Percentiles rank a stretch among this genome's conserved stretches.
Conservation (phyloP, 192 early-diverging fungal genomes). For the Entomortierella lignicola region DNA sequence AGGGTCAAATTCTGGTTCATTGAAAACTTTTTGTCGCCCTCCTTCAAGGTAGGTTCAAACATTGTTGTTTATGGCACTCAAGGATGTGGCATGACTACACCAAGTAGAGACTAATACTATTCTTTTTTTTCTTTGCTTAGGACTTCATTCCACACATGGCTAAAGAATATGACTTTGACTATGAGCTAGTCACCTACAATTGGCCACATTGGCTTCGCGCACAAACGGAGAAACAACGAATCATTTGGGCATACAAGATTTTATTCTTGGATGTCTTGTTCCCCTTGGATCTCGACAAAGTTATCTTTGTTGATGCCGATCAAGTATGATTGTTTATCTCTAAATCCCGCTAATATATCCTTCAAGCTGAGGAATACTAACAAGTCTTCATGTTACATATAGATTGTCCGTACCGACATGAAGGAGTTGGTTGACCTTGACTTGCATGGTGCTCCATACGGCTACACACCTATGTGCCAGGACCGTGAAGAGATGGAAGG, state of each 20-base stretch:
- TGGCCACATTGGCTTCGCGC: constrained; percentile 97
- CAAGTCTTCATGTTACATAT: neutral
- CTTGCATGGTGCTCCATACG: constrained; percentile 93
- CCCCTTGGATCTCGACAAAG: constrained; percentile 89
- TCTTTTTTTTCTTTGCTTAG: constrained; percentile 40
- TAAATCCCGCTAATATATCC: neutral
- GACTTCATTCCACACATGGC: constrained; percentile 92
- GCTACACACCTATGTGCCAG: constrained; percentile 96
- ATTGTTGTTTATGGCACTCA: neutral
- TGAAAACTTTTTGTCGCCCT: constrained; percentile 96
- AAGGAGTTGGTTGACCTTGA: constrained; percentile 94
- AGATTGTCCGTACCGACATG: constrained; percentile 95
- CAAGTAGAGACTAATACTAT: neutral
- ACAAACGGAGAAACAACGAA: constrained; percentile 95
- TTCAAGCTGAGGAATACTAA: neutral
- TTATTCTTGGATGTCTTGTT: constrained; percentile 98
- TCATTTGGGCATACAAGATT: constrained; percentile 99
- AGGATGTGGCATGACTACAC: too few relatives aligned
- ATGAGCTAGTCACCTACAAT: constrained; percentile 97
- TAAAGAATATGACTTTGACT: constrained; percentile 87
- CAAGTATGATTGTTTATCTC: constrained; percentile 63
- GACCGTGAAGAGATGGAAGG: constrained; percentile 94
- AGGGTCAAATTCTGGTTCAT: constrained; percentile 99
- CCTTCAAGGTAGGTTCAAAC: constrained; percentile 78
- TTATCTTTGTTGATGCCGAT: constrained; percentile 99